Evolutionary conservation across 345 rosid species (phyloP), one percentile per base, ranked within the genome.

Genomic region (Sonneratia alba): DNA sequence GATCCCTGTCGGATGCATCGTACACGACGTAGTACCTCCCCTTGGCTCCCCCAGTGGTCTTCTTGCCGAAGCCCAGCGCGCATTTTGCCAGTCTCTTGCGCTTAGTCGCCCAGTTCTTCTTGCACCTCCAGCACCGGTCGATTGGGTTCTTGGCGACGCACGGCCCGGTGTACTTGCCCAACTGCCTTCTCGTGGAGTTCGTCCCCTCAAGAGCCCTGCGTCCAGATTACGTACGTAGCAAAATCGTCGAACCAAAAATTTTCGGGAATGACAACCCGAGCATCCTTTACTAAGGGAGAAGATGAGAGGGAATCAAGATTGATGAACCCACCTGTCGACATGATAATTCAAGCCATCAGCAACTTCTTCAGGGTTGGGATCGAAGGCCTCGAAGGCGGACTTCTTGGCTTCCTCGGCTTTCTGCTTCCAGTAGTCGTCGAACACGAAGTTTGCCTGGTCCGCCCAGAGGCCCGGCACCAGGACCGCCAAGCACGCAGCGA

Each of bases 41-140:
- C 0, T 10, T 22, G 73, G 74, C 76, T 6, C 98, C 97, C 71
- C 98, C 95, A 5, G 72, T 83, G 56, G 94, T 86, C 48, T 12
- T 82, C 68, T 78, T 80, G 75, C 94, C 96, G 34, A 93, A 93
- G 21, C 97, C 98, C 1, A 77, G 84, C 12, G 36, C 94, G 55
- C 97, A 91, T 1, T 79, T 76, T 0, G 87, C 89, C 38, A 94
- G 70, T 69, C 71, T 80, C 77, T 89, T 76, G 59, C 87, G 77
- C 76, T 82, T 6, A 8, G 24, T 51, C 3, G 75, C 82, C 87
- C 87, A 84, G 76, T 78, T 38, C 8, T 7, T 36, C 40, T 37
- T 70, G 70, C 87, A 84, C 51, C 87, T 70, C 85, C 87, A 82
- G 81, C 87, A 84, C 19, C 70, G 36, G 72, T 84, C 85, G 45